Base-by-base conservation (phyloP, 108 stramenopile species). In the Pinguiococcus pyrenoidosus region DNA sequence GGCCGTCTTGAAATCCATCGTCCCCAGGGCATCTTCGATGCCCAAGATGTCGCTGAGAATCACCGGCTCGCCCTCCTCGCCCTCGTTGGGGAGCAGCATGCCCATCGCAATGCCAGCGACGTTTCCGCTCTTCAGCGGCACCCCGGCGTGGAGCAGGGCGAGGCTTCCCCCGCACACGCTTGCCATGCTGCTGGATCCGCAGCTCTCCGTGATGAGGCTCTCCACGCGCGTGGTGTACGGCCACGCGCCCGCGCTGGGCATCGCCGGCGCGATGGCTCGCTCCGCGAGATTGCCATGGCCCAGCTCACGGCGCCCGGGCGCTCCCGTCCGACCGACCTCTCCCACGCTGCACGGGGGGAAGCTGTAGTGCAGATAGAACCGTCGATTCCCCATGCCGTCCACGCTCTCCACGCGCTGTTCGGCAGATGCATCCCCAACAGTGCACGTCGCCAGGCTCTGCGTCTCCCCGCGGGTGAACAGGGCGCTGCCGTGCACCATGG, bases 331-430 rank as follows among this genome's bases (percentile, higher is more conserved):
- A 18, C 87, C 91, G 23, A 88, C 86, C 62, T 92, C 87, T 18
- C 87, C 90, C 4, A 92, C 87, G 49, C 81, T 84, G 59, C 79
- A 81, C 7, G 91, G 91, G 29, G 88, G 91, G 54, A 93, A 93
- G 17, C 80, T 67, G 44, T 92, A 92, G 64, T 92, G 90, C 54
- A 92, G 56, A 55, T 92, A 92, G 44, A 92, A 92, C 26, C 82
- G 56, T 52, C 87, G 87, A 44, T 75, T 63, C 32, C 73, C 72
- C 52, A 54, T 59, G 3, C 85, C 86, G 47, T 83, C 82, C 43
- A 92, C 63, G 29, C 62, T 73, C 47, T 92, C 87, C 33, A 83
- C 78, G 64, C 84, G 85, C 56, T 87, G 87, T 45, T n/a, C n/a
- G n/a, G n/a, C 61, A 64, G 83, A 90, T 90, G 26, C 14, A 22